Conservation (phyloP, 1,139 yeast genomes). For the Pichiaceae sp. region DNA sequence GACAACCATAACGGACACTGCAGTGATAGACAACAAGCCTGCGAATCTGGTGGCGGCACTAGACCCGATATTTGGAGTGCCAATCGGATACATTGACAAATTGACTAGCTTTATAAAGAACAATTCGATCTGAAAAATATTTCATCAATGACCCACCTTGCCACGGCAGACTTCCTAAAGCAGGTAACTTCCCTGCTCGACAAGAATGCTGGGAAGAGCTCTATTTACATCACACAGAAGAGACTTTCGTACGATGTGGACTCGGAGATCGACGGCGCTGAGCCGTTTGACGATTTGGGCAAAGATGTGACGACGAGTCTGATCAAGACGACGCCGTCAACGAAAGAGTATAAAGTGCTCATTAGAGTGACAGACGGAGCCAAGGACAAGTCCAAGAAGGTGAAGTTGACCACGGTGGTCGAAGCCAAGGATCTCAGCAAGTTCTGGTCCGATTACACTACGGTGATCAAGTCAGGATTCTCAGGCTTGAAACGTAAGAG, state of each 20-base stretch:
- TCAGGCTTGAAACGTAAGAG: conserved; percentile 19
- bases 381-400: conserved; percentile 19
- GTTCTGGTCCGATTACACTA: conserved; percentile 22
- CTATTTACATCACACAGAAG: conserved; percentile 37
- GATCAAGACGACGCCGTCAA: conserved; percentile 5
- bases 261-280: conserved; percentile 13
- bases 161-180: conserved; percentile 27
- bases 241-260: conserved; percentile 22
- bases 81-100: conserved; percentile 18
- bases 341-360: conserved; percentile 36
- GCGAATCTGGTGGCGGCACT: conserved; percentile 20
- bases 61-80: conserved; percentile 43
- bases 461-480: conserved; percentile 18
- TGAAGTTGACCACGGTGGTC: conserved; percentile 22
- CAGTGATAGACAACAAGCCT: conserved; percentile 20
- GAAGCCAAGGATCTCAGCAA: conserved; percentile 18
- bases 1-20: conserved; percentile 16
- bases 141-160: neutral
- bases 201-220: conserved; percentile 29
- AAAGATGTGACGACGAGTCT: conserved; percentile 8
- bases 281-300: conserved; percentile 11
- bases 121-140: neutral
- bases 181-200: conserved; percentile 24
- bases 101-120: conserved; percentile 4
- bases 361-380: conserved; percentile 58